A percentile compares a stretch with the other conserved stretches of the same genome.
Evolutionary conservation across 2,329 filamentous ascomycete species (phyloP).

Genomic region (Alternaria viburni): DNA sequence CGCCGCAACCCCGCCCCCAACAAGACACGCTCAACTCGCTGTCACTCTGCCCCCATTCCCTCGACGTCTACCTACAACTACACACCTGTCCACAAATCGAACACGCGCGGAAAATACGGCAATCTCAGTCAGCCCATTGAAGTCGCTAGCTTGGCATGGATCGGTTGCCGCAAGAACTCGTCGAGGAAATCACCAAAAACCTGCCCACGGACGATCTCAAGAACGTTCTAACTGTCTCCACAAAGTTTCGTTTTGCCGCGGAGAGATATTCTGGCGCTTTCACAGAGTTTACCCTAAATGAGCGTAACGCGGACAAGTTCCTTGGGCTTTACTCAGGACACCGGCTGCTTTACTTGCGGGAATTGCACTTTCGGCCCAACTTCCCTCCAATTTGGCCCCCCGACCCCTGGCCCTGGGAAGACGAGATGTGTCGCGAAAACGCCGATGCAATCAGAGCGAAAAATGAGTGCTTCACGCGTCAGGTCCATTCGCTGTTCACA

Average conservation of each 20-base stretch:
- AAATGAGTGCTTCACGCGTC: slow-evolving; percentile 16
- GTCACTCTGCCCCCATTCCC: neutral
- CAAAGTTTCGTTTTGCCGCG: slow-evolving; percentile 11
- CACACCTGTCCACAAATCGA: neutral
- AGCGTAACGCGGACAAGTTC: slow-evolving; percentile 12
- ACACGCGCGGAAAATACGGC: neutral
- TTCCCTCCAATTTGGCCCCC: neutral
- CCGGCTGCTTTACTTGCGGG: slow-evolving; percentile 14
- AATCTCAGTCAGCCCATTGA: neutral
- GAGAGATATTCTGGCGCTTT: slow-evolving; percentile 21
- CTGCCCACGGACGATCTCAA: slow-evolving; percentile 18
- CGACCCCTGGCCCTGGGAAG: slow-evolving; percentile 1
- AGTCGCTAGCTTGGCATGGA: slow-evolving; percentile 11
- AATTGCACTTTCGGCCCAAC: neutral
- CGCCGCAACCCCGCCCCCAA: neutral
- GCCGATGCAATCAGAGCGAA: slow-evolving; percentile 10
- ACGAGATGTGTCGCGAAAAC: neutral
- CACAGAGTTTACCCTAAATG: slow-evolving; percentile 3
- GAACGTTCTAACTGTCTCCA: slow-evolving; percentile 14
- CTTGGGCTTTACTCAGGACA: slow-evolving; percentile 8
- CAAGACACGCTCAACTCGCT: neutral
- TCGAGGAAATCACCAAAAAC: slow-evolving; percentile 21
- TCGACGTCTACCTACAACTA: neutral
- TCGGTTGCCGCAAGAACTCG: slow-evolving; percentile 17
- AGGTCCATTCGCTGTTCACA: slow-evolving; percentile 13